Conservation (phyloP, 1,284 basidiomycete species). For the Anthracocystis setariae region DNA sequence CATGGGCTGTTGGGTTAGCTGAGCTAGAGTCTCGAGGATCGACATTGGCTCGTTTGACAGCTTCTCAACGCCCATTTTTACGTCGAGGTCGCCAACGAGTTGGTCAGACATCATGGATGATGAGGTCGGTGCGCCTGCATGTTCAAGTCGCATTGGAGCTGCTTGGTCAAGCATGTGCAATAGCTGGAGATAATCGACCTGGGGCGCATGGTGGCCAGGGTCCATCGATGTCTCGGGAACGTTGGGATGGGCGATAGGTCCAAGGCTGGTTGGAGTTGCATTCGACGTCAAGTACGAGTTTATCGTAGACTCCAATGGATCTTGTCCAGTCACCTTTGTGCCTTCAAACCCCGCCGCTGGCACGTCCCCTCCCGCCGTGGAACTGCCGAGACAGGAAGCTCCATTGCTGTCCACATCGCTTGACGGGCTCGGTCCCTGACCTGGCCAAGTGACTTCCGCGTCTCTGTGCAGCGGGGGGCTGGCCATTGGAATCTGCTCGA, state of each 20-base stretch:
- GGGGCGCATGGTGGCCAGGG: not conserved
- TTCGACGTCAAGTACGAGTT: slow-evolving; percentile 6
- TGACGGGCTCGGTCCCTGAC: not conserved
- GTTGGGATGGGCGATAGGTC: too few relatives aligned
- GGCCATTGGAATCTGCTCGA: slow-evolving; percentile 21
- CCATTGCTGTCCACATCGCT: slow-evolving; percentile 10
- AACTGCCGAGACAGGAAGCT: slow-evolving; percentile 7
- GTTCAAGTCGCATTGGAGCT: not conserved
- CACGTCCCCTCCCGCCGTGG: not conserved
- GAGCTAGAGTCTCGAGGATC: not conserved
- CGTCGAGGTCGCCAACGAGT: not conserved
- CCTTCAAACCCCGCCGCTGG: not conserved
- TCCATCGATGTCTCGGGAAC: too few relatives aligned
- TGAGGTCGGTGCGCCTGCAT: too few relatives aligned
- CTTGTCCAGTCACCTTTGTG: not conserved
- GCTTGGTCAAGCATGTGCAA: slow-evolving; percentile 8
- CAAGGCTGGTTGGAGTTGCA: not conserved
- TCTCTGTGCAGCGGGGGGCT: slow-evolving; percentile 1
- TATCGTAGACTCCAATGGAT: slow-evolving; percentile 5
- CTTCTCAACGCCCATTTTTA: slow-evolving; percentile 8
- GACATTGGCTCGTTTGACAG: slow-evolving; percentile 9
- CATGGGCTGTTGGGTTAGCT: not conserved
- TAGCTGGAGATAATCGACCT: slow-evolving; percentile 10
- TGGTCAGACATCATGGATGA: too few relatives aligned
- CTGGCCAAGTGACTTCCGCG: not conserved